Percentiles rank a stretch among this genome's conserved stretches.
These are phyloP conservation scores for Pseudoscleropodium purum DNA, from an alignment of 225 moss, liverwort and hornwort species.

Conservation along the genomic window DNA sequence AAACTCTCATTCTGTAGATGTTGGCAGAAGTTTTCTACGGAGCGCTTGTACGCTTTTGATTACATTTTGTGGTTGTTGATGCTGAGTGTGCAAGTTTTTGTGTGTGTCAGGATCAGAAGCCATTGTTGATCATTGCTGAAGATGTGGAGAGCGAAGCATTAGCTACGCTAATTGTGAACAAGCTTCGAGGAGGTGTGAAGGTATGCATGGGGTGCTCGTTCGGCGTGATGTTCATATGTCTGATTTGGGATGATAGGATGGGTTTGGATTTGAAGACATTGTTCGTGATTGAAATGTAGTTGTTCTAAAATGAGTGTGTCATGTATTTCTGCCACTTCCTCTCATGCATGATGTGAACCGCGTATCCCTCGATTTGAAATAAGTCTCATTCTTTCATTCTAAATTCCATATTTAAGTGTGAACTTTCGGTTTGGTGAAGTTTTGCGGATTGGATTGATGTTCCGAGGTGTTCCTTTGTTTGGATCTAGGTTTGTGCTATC, in stretches of 20 bases:
- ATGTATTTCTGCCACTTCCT: too few species aligned
- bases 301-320: too few species aligned
- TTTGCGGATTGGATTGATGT: not conserved
- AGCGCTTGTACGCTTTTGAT: fast-evolving
- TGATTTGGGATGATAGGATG: not conserved
- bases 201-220: slow-evolving; percentile 7
- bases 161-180: slow-evolving; percentile 92
- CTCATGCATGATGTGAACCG: too few species aligned
- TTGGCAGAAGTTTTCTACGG: too few species aligned
- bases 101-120: slow-evolving; percentile 64
- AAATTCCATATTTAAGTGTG: fast-evolving
- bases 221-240: not conserved
- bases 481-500: slow-evolving; percentile 71
- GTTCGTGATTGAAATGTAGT: not conserved
- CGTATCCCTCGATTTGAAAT: too few species aligned
- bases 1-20: too few species aligned
- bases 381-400: too few species aligned
- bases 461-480: not conserved
- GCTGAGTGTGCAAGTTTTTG: not conserved
- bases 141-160: slow-evolving; percentile 97
- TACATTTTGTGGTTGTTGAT: not conserved
- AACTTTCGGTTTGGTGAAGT: not conserved
- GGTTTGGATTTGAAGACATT: not conserved
- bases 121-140: slow-evolving; percentile 83
- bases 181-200: slow-evolving; percentile 85